These are phyloP conservation scores for Aspergillus eucalypticola DNA, from an alignment of 2,329 filamentous ascomycete species.

Conservation along the genomic window DNA sequence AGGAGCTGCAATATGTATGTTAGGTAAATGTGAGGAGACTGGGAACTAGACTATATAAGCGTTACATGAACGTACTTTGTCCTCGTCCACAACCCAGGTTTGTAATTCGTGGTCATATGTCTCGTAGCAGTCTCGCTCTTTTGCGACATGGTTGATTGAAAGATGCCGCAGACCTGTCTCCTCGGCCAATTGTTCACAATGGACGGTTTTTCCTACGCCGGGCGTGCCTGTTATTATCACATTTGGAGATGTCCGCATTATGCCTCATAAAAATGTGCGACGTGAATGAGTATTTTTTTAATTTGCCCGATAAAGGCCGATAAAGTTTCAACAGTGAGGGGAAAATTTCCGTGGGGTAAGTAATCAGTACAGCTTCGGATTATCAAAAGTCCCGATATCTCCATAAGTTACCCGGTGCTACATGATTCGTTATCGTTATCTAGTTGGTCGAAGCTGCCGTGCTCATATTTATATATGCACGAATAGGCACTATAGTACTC, in stretches of 20 bases:
- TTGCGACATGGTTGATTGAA: slow-evolving; percentile 87
- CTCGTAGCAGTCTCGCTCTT: slow-evolving; percentile 83
- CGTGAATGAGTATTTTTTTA: not conserved
- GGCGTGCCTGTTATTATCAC: slow-evolving; percentile 95
- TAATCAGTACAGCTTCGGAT: slow-evolving; percentile 7
- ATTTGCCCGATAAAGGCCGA: not conserved
- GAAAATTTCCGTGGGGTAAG: slow-evolving; percentile 25
- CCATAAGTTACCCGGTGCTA: not conserved
- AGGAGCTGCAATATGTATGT: slow-evolving; percentile 58
- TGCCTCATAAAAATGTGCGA: slow-evolving; percentile 13
- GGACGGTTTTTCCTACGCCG: slow-evolving; percentile 92
- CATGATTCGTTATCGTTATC: no score
- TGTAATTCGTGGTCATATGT: slow-evolving; percentile 82
- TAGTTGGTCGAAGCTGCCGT: not conserved
- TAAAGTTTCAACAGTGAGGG: slow-evolving; percentile 1
- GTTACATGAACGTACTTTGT: slow-evolving; percentile 64
- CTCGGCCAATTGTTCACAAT: slow-evolving; percentile 77
- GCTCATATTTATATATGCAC: not conserved
- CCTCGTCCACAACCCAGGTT: slow-evolving; percentile 93
- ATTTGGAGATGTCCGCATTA: slow-evolving; percentile 63
- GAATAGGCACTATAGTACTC: not conserved
- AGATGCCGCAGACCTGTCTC: slow-evolving; percentile 77
- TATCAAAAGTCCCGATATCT: not conserved
- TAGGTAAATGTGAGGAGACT: not conserved
- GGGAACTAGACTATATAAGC: not conserved